phyloP scores from a whole-genome alignment of 768 basidiomycete genomes.

The Hygrophoropsis aurantiaca region DNA sequence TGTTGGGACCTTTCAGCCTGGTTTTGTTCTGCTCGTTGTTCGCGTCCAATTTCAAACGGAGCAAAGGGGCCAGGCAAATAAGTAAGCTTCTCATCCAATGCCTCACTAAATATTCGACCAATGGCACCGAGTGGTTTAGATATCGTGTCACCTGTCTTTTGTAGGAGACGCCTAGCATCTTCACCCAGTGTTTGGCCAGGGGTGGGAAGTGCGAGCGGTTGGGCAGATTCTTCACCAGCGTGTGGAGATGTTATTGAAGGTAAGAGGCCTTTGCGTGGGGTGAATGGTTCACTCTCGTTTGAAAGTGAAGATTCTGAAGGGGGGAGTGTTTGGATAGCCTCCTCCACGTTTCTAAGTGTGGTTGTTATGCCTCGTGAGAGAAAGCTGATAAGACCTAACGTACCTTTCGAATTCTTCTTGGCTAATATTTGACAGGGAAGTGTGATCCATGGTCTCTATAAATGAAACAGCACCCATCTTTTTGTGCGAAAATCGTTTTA shows the following conservation, averaged over 20 bases:
- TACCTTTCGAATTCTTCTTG: constrained; percentile 91
- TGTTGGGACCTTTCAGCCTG: constrained; percentile 31
- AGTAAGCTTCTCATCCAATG: constrained; percentile 67
- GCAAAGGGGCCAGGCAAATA: constrained; percentile 71
- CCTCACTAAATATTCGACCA: constrained; percentile 83
- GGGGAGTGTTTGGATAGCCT: constrained; percentile 51
- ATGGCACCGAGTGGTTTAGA: constrained; percentile 91
- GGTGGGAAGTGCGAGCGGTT: constrained; percentile 67
- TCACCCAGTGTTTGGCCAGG: constrained; percentile 46
- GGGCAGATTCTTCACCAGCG: constrained; percentile 87
- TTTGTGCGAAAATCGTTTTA: too few relatives aligned
- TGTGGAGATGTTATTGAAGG: constrained; percentile 42
- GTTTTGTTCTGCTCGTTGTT: constrained; percentile 40
- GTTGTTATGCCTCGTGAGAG: constrained; percentile 14
- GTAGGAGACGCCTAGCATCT: constrained; percentile 80
- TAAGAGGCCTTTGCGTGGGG: constrained; percentile 34
- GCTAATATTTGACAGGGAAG: constrained; percentile 89
- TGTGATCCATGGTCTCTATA: constrained; percentile 97
- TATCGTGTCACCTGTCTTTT: constrained; percentile 88
- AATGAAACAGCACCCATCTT: constrained; percentile 97
- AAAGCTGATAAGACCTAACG: constrained; percentile 44
- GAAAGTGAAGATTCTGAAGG: constrained; percentile 31
- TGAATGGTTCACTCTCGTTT: constrained; percentile 36
- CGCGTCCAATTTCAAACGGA: constrained; percentile 62
- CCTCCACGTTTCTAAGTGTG: constrained; percentile 52